These are phyloP conservation scores for Sonneratia alba DNA, from an alignment of 345 rosid genomes.

Conservation along the genomic window DNA sequence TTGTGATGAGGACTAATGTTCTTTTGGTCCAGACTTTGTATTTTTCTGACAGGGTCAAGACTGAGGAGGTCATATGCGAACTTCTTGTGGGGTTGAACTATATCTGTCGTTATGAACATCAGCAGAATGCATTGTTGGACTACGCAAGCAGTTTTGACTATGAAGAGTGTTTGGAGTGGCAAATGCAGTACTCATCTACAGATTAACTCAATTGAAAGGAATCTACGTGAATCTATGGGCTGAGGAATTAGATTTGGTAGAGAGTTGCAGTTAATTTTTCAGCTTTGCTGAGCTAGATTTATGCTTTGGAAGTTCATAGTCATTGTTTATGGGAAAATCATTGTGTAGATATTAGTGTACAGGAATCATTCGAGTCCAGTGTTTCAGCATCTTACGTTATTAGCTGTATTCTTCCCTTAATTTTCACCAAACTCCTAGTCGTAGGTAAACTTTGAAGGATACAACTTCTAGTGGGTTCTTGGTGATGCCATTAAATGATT, in stretches of 20 bases:
- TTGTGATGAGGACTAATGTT: conserved; percentile 63
- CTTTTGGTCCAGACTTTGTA: conserved; percentile 79
- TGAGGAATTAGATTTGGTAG: not conserved
- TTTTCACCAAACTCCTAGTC: not conserved
- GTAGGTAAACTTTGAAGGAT: not conserved
- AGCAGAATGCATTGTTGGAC: conserved; percentile 75
- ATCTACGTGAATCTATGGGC: not conserved
- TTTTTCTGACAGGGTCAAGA: conserved; percentile 84
- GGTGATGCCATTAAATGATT: not conserved
- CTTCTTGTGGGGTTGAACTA: conserved; percentile 91
- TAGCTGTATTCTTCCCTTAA: not conserved
- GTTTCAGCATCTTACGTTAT: not conserved
- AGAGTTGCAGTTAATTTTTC: conserved; percentile 20
- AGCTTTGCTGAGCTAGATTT: conserved; percentile 18
- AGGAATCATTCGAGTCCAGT: conserved; percentile 1
- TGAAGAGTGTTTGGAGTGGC: conserved; percentile 92
- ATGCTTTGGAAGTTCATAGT: conserved; percentile 19
- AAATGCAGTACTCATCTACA: conserved; percentile 43
- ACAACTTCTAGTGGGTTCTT: not conserved
- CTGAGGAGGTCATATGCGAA: conserved; percentile 66
- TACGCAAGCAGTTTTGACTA: conserved; percentile 95
- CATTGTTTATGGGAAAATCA: conserved; percentile 10
- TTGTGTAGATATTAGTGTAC: conserved; percentile 8
- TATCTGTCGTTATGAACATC: conserved; percentile 85
- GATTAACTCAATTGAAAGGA: conserved; percentile 20